phyloP scores from a whole-genome alignment of 2,329 filamentous ascomycete genomes.

The Pseudopyricularia cyperi region DNA sequence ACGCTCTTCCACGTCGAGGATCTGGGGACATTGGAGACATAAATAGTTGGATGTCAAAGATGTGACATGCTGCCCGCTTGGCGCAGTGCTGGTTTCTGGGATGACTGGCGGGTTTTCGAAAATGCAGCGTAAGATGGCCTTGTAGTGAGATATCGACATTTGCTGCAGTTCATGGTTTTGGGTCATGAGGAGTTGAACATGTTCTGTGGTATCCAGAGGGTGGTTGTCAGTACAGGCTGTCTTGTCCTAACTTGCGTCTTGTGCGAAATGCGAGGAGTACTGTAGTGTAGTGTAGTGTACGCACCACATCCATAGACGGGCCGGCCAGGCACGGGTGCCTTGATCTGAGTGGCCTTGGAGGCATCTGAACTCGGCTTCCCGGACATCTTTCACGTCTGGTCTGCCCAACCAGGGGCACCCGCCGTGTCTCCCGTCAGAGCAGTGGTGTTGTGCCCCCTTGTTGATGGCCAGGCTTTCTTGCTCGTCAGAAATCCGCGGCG shows the following conservation, averaged over 20 bases:
- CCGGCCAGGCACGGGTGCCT: conserved; percentile 41
- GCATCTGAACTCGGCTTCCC: conserved; percentile 34
- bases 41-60: conserved; percentile 57
- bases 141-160: conserved; percentile 58
- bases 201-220: conserved; percentile 36
- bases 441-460: background rate
- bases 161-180: conserved; percentile 51
- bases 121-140: conserved; percentile 55
- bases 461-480: no score
- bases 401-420: background rate
- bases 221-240: conserved; percentile 13
- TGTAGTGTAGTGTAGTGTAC: conserved; percentile 13
- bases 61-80: conserved; percentile 43
- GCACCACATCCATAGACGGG: conserved; percentile 53
- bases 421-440: background rate
- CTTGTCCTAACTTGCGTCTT: background rate
- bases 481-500: no score
- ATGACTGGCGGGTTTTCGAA: conserved; percentile 54
- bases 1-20: conserved; percentile 52
- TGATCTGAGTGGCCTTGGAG: conserved; percentile 46
- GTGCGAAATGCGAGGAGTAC: background rate
- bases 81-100: conserved; percentile 48
- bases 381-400: conserved; percentile 21
- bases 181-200: conserved; percentile 54
- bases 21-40: conserved; percentile 60